Evolutionary conservation across 2,329 filamentous ascomycete species (phyloP), one percentile per base, ranked within the genome.

Genomic region (Microdochium trichocladiopsis): DNA sequence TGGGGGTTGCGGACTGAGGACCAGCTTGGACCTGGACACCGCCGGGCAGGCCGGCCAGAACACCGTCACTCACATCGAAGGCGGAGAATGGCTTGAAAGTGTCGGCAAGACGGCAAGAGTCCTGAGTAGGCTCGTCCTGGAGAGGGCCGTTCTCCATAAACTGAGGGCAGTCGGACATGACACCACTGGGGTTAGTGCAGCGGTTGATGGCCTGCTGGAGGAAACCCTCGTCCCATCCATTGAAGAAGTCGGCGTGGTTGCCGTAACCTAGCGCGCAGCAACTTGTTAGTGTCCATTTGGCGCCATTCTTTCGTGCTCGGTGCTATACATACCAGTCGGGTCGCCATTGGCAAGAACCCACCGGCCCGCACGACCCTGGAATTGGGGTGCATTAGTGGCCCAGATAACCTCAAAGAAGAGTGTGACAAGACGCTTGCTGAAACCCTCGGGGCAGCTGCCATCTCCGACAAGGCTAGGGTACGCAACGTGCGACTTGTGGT

Each of bases 401-500:
- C 84, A 95, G 66, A 95, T 95, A 31, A 86, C 90, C 73, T 96
- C 90, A 66, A 79, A 96, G 68, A 95, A 86, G 48, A 96, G 76
- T 55, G 86, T 86, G 2, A 87, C 83, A 23, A 94, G 68, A 52
- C 88, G 85, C 18, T 76, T 77, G 12, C 83, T 78, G 63, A 83
- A 91, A 9, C 76, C 84, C 1, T 79, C 65, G 0, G 91, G 90
- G 69, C 91, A 96, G 36, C 73, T 74, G 28, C 92, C 91, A 57
- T 82, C 82, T 71, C 89, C 88, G 61, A 95, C 86, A 12, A 86
- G 74, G 59, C 82, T 78, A 1, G 90, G 90, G 67, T 91, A 96
- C 4, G 86, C 87, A 56, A 96, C 79, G 65, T 96, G 83, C 57
- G 72, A 72, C 66, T 74, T 75, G 70, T 84, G 81, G 64, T 84